Base-by-base conservation (phyloP, 352 stramenopile genomes). In the Phytophthora palmivora region DNA sequence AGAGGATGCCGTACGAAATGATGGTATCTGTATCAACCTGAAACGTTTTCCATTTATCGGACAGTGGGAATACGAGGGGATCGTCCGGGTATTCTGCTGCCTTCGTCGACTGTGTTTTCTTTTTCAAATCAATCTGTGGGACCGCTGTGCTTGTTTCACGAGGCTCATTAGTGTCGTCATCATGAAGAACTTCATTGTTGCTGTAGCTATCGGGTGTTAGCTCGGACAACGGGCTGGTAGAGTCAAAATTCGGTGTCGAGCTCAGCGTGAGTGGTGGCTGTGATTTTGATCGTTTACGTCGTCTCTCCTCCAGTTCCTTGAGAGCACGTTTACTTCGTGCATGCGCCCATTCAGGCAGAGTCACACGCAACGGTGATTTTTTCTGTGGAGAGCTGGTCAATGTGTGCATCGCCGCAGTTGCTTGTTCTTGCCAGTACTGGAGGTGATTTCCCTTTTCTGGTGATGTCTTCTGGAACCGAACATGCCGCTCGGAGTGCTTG, bases 251-350 rank as follows among this genome's bases (percentile, higher is more conserved):
- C 4, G 60, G 60, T 21, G 49, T 70, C 7, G 60, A 67, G 47
- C 61, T 70, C 16, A 70, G 24, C 19, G 48, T 56, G 6, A 74
- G 45, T 22, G 59, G 66, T 1, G 60, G 59, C 15, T 74, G 47
- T 0, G 52, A 12, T 21, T 63, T 61, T 18, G 44, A 11, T 2
- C 58, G 49, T 7, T n/a, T 16, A 18, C 61, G 38, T 8, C 58
- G 51, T 51, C 36, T 62, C 8, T 39, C 61, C 18, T 90, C 74
- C 16, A 93, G 67, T 41, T 91, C 78, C 14, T 74, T 74, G 0
- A 93, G 55, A 18, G 84, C 84, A 7, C 82, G 72, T 44, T 93
- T 93, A 55, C 80, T 91, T 26, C 84, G 67, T 21, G 75, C 70
- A 38, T 86, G 80, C 1, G 84, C 84, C 84, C 84, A 93, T 11